A percentile compares a stretch with the other conserved stretches of the same genome.
Evolutionary conservation across 2,329 filamentous ascomycete species (phyloP).

Genomic region (Paraphoma chrysanthemicola): DNA sequence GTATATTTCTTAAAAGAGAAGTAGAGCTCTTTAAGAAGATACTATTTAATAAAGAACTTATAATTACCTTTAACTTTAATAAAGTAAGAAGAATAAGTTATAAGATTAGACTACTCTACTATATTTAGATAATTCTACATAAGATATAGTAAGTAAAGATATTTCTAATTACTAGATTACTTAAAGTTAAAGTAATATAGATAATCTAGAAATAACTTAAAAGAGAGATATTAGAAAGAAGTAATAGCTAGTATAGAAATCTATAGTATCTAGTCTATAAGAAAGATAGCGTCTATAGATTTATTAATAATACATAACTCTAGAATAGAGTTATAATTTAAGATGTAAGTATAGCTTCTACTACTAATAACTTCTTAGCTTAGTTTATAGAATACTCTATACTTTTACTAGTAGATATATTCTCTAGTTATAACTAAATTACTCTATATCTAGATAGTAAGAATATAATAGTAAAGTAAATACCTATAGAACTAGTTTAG

Average conservation of each 20-base stretch:
- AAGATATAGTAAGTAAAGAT: neutral
- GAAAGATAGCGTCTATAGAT: neutral
- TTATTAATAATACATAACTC: neutral
- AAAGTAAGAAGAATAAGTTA: neutral
- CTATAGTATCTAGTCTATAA: neutral
- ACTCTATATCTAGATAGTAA: too few species aligned
- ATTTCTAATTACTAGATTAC: neutral
- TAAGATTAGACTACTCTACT: neutral
- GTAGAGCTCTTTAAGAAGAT: neutral
- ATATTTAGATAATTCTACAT: neutral
- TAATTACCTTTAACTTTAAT: neutral
- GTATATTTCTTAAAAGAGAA: neutral
- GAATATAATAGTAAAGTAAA: neutral
- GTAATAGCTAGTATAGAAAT: neutral
- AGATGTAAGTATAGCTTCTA: neutral
- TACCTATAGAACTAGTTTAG: neutral
- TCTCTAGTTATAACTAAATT: too few species aligned
- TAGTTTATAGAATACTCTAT: neutral
- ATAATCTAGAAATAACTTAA: neutral
- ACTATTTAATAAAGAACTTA: neutral
- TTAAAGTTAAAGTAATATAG: neutral
- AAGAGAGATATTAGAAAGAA: neutral
- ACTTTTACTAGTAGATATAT: neutral
- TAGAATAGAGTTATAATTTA: neutral
- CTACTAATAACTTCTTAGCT: neutral